Evolutionary conservation across 2,329 filamentous ascomycete genomes (phyloP).

Genomic region (Cytospora piceicola): DNA sequence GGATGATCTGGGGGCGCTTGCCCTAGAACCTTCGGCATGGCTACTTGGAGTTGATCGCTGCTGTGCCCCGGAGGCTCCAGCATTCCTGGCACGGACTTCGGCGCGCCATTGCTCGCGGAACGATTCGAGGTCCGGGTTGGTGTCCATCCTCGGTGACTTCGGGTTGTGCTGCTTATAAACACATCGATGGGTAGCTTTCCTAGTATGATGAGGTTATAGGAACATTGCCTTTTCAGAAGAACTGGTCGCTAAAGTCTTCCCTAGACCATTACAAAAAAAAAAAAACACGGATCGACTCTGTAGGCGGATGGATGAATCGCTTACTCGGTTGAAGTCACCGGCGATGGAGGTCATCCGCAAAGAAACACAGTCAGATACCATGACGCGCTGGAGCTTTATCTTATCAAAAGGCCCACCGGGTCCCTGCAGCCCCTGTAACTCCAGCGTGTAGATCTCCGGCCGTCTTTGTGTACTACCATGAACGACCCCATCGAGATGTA

Average conservation of each 20-base stretch:
- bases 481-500: background rate
- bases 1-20: constrained; percentile 31
- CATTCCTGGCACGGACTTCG: constrained; percentile 63
- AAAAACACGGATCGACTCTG: background rate
- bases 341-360: constrained; percentile 3
- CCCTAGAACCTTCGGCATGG: constrained; percentile 27
- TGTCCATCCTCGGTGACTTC: constrained; percentile 35
- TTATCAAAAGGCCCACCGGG: constrained; percentile 14
- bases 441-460: background rate
- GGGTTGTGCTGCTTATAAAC: constrained; percentile 23
- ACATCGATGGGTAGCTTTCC: constrained; percentile 8
- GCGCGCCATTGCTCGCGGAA: constrained; percentile 87
- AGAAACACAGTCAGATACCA: background rate
- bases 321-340: background rate
- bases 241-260: background rate
- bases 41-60: constrained; percentile 2
- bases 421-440: constrained; percentile 5
- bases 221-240: background rate
- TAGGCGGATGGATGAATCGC: background rate
- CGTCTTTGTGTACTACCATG: background rate
- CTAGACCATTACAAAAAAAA: background rate
- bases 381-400: constrained; percentile 13
- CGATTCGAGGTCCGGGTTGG: constrained; percentile 76
- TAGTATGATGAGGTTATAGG: background rate
- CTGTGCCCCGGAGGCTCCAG: constrained; percentile 24